phyloP scores from a whole-genome alignment of 1,284 basidiomycete genomes.

The Trichosporon sp. region DNA sequence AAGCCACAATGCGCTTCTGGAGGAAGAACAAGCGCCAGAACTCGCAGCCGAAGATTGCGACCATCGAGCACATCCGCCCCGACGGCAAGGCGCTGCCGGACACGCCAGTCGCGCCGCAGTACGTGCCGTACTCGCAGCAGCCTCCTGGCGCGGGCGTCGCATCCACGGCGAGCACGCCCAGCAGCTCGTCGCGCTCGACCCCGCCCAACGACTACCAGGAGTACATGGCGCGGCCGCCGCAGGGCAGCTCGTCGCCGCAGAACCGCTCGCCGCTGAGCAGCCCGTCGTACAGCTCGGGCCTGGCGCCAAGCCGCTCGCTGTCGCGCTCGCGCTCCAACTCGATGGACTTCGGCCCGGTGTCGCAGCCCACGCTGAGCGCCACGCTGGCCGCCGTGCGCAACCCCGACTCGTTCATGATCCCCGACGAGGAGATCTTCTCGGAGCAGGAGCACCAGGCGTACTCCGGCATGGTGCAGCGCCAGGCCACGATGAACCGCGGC shows the following conservation, averaged over 20 bases:
- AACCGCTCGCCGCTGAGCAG: background rate
- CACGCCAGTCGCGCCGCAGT: background rate
- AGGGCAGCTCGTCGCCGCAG: background rate
- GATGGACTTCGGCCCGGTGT: background rate
- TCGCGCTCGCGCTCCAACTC: background rate
- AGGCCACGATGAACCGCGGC: background rate
- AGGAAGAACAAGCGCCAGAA: background rate
- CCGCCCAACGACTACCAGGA: background rate
- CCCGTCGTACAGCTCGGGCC: background rate
- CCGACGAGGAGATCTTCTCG: conserved; percentile 3
- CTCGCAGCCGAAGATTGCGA: background rate
- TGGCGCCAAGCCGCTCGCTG: background rate
- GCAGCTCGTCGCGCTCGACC: background rate
- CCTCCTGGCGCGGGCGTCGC: background rate
- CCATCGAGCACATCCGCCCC: background rate
- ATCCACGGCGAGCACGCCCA: background rate
- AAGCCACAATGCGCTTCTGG: background rate
- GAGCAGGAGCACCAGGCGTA: background rate
- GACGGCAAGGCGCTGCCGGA: background rate
- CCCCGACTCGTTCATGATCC: background rate
- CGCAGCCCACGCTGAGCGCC: background rate
- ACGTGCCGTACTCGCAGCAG: background rate
- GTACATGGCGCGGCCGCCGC: background rate
- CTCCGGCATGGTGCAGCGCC: background rate
- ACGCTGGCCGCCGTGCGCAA: background rate